Base-by-base conservation (phyloP, 75 land plant species). In the Cupressus sempervirens region DNA sequence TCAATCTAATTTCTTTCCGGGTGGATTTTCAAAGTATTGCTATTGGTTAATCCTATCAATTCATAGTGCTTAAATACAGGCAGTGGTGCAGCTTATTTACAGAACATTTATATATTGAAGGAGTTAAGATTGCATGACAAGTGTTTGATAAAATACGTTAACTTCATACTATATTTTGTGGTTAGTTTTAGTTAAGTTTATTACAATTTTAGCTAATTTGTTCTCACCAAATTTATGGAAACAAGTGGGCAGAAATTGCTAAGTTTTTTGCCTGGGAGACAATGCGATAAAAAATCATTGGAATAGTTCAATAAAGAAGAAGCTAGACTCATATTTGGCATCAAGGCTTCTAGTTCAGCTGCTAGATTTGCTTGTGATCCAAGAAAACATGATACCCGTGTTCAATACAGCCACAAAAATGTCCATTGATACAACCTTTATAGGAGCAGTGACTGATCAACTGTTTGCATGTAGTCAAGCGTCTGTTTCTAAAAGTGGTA, bases 271-370 rank as follows among this genome's bases (percentile, higher is more conserved):
- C 94, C 94, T 87, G 95, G 95, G 83, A 92, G 95, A 96, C 80
- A 96, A 96, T 83, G 87, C 97, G 38, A 96, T 96, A 75, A 96
- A 96, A 90, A 96, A 96, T 86, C 98, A 95, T 84, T 96, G 98
- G 98, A 95, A 96, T 84, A 95, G 98, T 74, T 94, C 97, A 50
- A 86, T 96, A 88, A 96, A 95, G 94, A 96, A 96, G 86, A 96
- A 91, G 81, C 85, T 91, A 68, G 97, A 94, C 77, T 89, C 90
- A 23, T 91, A 88, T 83, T 67, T 86, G 85, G 84, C 86, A 82
- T 76, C 87, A 62, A 87, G 92, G 14, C 83, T 82, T 7, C 50
- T 36, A 34, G 34, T 50, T 41, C 83, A 82, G 23, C 26, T 79
- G 36, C 83, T 36, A 82, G 83, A 82, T 20, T 50, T 79, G 36